phyloP scores from a whole-genome alignment of 108 stramenopile species.

The Conticribra guillardii region DNA sequence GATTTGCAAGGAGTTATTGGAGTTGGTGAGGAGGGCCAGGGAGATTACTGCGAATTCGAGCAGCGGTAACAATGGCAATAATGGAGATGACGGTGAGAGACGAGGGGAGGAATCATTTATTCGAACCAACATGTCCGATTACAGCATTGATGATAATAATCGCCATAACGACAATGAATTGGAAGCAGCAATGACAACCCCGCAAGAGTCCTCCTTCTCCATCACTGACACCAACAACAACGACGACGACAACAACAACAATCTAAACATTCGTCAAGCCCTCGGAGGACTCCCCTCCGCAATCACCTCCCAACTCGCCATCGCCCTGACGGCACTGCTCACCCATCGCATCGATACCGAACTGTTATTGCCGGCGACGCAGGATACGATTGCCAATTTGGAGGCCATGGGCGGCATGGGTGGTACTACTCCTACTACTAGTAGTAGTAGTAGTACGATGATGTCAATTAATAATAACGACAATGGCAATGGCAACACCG shows the following conservation, averaged over 20 bases:
- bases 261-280: slow-evolving; percentile 28
- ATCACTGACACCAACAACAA: too few species aligned
- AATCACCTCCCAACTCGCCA: slow-evolving; percentile 30
- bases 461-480: neutral
- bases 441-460: neutral
- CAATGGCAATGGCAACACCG: neutral
- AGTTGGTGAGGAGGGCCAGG: neutral
- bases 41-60: neutral
- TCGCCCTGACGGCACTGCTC: slow-evolving; percentile 42
- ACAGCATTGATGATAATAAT: slow-evolving; percentile 16
- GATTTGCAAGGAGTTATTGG: slow-evolving; percentile 30
- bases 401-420: slow-evolving; percentile 43
- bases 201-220: too few species aligned
- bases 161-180: too few species aligned
- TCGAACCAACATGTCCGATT: slow-evolving; percentile 34
- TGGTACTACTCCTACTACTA: neutral
- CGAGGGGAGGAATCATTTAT: slow-evolving; percentile 22
- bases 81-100: neutral
- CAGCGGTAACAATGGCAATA: neutral
- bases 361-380: slow-evolving; percentile 58
- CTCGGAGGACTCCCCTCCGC: slow-evolving; percentile 35
- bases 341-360: slow-evolving; percentile 54
- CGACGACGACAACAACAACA: neutral
- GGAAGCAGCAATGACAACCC: too few species aligned
- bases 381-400: slow-evolving; percentile 64